These are phyloP conservation scores for Trifolium subterraneum DNA, from an alignment of 306 rosid species.

Conservation along the genomic window DNA sequence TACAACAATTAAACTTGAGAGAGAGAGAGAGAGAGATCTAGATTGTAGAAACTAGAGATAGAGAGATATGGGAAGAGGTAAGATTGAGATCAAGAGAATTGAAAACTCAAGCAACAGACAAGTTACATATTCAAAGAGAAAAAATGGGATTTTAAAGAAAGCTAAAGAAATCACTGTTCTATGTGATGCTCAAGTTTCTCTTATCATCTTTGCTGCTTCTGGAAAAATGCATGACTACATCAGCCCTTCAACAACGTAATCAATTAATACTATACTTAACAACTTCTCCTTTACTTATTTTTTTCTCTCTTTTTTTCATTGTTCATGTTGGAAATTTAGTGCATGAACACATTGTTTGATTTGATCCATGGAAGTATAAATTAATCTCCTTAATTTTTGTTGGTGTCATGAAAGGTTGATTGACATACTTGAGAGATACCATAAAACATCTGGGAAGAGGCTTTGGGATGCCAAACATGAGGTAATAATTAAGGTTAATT, in stretches of 20 bases:
- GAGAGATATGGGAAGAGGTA: slow-evolving; percentile 95
- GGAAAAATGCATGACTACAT: slow-evolving; percentile 79
- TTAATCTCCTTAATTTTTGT: background rate
- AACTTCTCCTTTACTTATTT: no score
- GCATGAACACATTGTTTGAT: slow-evolving; percentile 51
- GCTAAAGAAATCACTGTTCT: slow-evolving; percentile 85
- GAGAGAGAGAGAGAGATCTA: no score
- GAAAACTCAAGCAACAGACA: slow-evolving; percentile 88
- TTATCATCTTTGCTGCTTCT: slow-evolving; percentile 60
- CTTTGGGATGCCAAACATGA: slow-evolving; percentile 93
- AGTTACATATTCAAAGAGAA: slow-evolving; percentile 90
- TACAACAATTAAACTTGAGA: background rate
- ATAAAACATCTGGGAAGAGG: slow-evolving; percentile 60
- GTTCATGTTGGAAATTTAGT: slow-evolving; percentile 62
- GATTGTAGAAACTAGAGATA: background rate
- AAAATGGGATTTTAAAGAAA: slow-evolving; percentile 79
- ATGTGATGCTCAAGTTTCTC: slow-evolving; percentile 85
- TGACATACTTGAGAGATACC: slow-evolving; percentile 67
- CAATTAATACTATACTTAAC: no score
- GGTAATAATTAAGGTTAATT: slow-evolving; percentile 54
- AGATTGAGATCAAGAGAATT: slow-evolving; percentile 94
- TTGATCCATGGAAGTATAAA: background rate
- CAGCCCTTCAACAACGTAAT: slow-evolving; percentile 69
- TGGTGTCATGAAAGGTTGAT: slow-evolving; percentile 51
- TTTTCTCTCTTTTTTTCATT: slow-evolving; percentile 57